Base-by-base conservation (phyloP, 2,329 filamentous ascomycete genomes). In the Catunica adiposa region DNA sequence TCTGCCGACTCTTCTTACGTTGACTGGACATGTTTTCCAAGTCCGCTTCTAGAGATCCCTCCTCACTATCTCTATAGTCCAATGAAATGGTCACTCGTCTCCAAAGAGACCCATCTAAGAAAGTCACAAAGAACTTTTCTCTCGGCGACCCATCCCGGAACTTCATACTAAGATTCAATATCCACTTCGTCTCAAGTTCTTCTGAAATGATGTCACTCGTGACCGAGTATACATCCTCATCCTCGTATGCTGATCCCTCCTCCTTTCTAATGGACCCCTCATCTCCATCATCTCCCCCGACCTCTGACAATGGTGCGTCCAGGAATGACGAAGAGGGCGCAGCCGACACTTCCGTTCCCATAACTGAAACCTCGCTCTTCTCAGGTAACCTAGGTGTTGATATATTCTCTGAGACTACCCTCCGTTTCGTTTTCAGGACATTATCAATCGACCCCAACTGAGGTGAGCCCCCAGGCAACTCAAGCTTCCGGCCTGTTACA, bases 91-190 rank as follows among this genome's bases (percentile, higher is more conserved):
- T 97, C 53, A 98, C 84, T 52, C 90, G 78, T 56, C 88, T 80
- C 86, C 89, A 95, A 59, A 80, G 73, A 60, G 79, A 84, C 3
- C 86, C 82, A 66, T 94, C 84, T 51, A 89, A 86, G 66, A 86
- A 98, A 0, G 92, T 97, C 60, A 98, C 83, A 67, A 97, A 98
- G 72, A 97, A 97, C 67, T 98, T 98, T 68, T 98, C 92, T 46
- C 90, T 79, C 62, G 86, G 86, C 11, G 89, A 94, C 63, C 84
- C 83, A 69, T 98, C 92, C 58, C 89, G 81, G 67, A 96, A 98
- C 67, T 95, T 89, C 92, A 98, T 96, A 69, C 89, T 96, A 59
- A 97, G 76, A 65, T 98, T 98, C 62, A 98, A 73, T 59, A 98
- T 97, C 92, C 92, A 98, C 64, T 79, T 83, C 59, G 76, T 79